A percentile compares a stretch with the other conserved stretches of the same genome.
phyloP scores from a whole-genome alignment of 805 yeast species.

The Scheffersomyces coipomensis region DNA sequence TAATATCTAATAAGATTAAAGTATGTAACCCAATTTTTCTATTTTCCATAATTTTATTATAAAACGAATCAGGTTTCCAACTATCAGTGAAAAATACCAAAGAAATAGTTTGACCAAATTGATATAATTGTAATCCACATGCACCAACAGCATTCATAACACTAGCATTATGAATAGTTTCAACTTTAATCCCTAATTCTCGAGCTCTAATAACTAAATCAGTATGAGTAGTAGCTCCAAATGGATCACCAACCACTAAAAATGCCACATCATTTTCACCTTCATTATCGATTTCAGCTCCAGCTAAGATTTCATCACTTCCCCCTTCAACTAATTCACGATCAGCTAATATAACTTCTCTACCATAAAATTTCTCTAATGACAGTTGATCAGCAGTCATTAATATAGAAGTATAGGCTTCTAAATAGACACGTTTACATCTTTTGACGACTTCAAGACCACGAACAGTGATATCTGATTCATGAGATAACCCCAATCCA shows the following conservation, averaged over 20 bases:
- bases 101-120: conserved; percentile 96
- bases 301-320: conserved; percentile 75
- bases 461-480: conserved; percentile 88
- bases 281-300: too few relatives aligned
- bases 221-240: conserved; percentile 98
- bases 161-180: conserved; percentile 90
- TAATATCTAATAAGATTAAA: conserved; percentile 81
- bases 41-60: conserved; percentile 84
- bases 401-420: conserved; percentile 90
- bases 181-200: conserved; percentile 74
- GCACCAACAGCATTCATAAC: conserved; percentile 99
- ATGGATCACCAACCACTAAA: conserved; percentile 95
- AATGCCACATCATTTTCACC: conserved; percentile 87
- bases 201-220: conserved; percentile 91
- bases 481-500: conserved; percentile 90
- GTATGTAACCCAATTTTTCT: conserved; percentile 91
- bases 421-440: conserved; percentile 89
- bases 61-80: conserved; percentile 97
- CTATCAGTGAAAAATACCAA: conserved; percentile 91
- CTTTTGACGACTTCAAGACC: conserved; percentile 82
- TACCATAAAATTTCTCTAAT: conserved; percentile 81
- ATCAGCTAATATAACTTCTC: conserved; percentile 84
- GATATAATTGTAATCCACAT: conserved; percentile 92
- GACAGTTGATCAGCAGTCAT: conserved; percentile 85
- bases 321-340: conserved; percentile 92